Conservation (phyloP, 768 basidiomycete species). For the Hortiboletus flavorubellus region DNA sequence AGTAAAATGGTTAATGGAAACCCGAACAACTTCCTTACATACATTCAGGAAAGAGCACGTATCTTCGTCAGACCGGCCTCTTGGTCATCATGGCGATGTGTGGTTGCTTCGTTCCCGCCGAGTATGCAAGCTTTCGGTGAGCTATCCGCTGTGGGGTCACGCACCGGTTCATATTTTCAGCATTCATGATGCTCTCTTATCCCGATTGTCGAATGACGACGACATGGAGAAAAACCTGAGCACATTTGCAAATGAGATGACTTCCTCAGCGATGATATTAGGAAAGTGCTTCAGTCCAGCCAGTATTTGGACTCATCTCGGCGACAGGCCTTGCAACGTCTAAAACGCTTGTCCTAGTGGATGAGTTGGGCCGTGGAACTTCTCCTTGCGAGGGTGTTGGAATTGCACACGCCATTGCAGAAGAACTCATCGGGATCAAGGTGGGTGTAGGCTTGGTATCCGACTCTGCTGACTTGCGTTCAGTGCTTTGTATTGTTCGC, state of each 20-base stretch:
- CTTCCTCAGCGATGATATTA: slow-evolving; percentile 86
- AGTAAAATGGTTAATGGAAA: background rate
- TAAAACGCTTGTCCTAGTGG: slow-evolving; percentile 76
- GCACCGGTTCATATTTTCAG: slow-evolving; percentile 33
- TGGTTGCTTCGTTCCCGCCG: slow-evolving; percentile 89
- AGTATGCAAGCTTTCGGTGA: slow-evolving; percentile 86
- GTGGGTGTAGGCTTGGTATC: slow-evolving; percentile 37
- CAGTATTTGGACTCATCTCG: background rate
- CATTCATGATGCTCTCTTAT: slow-evolving; percentile 79
- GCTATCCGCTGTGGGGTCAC: background rate
- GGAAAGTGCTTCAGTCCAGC: slow-evolving; percentile 38
- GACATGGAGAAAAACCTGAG: slow-evolving; percentile 86
- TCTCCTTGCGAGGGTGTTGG: slow-evolving; percentile 79
- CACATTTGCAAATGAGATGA: slow-evolving; percentile 96
- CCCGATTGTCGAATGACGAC: slow-evolving; percentile 91
- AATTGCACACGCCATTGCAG: slow-evolving; percentile 81
- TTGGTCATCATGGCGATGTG: slow-evolving; percentile 84
- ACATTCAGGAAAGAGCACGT: slow-evolving; percentile 82
- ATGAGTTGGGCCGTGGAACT: slow-evolving; percentile 93
- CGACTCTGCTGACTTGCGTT: background rate
- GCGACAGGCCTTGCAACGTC: slow-evolving; percentile 62
- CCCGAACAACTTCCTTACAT: background rate
- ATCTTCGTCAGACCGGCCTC: slow-evolving; percentile 82
- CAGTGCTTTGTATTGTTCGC: slow-evolving; percentile 90
- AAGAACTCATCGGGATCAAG: slow-evolving; percentile 68